Evolutionary conservation across 2,329 filamentous ascomycete genomes (phyloP).

Genomic region (Hansfordia pulvinata): DNA sequence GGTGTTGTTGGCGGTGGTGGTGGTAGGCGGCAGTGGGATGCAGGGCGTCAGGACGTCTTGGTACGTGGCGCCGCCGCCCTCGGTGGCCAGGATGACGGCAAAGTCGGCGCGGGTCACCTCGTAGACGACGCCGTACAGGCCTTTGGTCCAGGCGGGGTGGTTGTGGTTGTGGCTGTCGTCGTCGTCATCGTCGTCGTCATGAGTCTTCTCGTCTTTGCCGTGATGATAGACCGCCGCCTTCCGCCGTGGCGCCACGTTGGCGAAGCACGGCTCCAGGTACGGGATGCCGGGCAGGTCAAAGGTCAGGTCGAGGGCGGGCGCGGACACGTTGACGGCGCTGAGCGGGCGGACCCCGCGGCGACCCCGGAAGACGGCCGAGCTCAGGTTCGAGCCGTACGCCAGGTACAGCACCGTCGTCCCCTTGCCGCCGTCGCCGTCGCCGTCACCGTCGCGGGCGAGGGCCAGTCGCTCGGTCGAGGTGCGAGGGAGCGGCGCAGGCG

Average conservation of each 20-base stretch:
- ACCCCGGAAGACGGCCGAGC: conserved; percentile 65
- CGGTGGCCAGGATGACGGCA: conserved; percentile 74
- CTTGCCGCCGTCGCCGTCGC: too few relatives aligned
- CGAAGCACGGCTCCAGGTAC: conserved; percentile 85
- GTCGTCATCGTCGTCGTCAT: conserved; percentile 4
- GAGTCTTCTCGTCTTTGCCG: neutral
- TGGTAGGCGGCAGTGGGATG: conserved; percentile 46
- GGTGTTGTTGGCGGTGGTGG: conserved; percentile 41
- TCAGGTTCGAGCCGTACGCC: conserved; percentile 87
- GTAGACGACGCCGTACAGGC: conserved; percentile 86
- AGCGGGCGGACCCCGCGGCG: conserved; percentile 68
- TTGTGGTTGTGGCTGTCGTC: too few relatives aligned
- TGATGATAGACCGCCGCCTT: too few relatives aligned
- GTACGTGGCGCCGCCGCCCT: conserved; percentile 80
- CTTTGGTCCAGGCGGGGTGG: conserved; percentile 56
- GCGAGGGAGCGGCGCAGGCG: too few relatives aligned
- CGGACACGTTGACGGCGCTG: conserved; percentile 68
- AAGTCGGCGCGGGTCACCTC: conserved; percentile 80
- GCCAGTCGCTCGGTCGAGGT: too few relatives aligned
- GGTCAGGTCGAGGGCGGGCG: conserved; percentile 62
- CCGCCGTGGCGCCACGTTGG: conserved; percentile 58
- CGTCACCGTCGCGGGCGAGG: too few relatives aligned
- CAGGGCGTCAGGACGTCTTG: conserved; percentile 72
- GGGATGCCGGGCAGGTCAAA: conserved; percentile 81
- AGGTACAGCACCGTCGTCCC: too few relatives aligned